Conservation (phyloP, 176 grass and related monocot species). For the Oryza australiensis region DNA sequence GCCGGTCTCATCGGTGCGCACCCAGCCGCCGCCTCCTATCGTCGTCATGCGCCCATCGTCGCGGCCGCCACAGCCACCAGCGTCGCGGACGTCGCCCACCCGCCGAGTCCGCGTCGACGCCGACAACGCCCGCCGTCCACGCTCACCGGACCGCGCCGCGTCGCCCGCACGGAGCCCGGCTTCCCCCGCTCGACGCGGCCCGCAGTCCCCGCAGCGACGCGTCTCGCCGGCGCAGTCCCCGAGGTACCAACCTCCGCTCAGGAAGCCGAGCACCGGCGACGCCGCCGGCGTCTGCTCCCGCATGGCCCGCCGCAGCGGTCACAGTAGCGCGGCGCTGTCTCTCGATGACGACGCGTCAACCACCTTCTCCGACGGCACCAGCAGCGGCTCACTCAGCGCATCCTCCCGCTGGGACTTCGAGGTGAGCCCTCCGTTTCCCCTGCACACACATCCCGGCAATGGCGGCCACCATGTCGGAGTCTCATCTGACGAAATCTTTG, state of each 20-base stretch:
- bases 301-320: slow-evolving; percentile 31
- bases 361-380: slow-evolving; percentile 57
- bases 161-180: slow-evolving; percentile 47
- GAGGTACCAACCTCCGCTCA: slow-evolving; percentile 29
- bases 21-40: slow-evolving; percentile 47
- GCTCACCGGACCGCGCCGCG: slow-evolving; percentile 33
- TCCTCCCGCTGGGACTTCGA: slow-evolving; percentile 59
- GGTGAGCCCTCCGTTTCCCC: slow-evolving; percentile 19
- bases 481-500: background rate
- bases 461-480: background rate
- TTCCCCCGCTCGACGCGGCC: slow-evolving; percentile 39
- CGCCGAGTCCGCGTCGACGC: slow-evolving; percentile 9
- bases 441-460: no score
- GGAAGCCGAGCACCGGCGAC: slow-evolving; percentile 32
- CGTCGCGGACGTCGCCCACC: background rate
- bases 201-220: slow-evolving; percentile 48
- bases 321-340: background rate
- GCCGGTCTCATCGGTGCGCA: background rate
- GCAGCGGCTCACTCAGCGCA: slow-evolving; percentile 42
- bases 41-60: slow-evolving; percentile 62
- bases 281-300: slow-evolving; percentile 28
- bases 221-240: slow-evolving; percentile 42
- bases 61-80: slow-evolving; percentile 26
- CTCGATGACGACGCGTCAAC: slow-evolving; percentile 66
- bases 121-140: slow-evolving; percentile 17